Evolutionary conservation across 2,329 filamentous ascomycete genomes (phyloP).

Genomic region (Pestalotiopsis sp.): DNA sequence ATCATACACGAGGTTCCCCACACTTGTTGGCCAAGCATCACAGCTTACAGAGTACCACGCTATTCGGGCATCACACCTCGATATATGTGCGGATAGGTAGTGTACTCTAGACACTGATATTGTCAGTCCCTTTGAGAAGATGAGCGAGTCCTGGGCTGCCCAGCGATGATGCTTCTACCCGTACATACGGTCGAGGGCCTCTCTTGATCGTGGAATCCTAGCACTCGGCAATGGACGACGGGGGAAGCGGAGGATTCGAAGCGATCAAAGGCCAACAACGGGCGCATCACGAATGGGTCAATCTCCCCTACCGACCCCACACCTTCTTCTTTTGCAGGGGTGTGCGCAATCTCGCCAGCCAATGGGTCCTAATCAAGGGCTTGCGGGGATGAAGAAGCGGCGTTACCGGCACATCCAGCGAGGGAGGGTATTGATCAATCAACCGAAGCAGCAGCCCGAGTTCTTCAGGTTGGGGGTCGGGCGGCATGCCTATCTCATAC

Average conservation of each 20-base stretch:
- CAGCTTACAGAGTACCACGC: too few species aligned
- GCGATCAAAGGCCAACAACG: neutral
- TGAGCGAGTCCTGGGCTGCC: too few species aligned
- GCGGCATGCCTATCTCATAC: neutral
- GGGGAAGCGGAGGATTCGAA: neutral
- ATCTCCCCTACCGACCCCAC: neutral
- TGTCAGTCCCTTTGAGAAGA: too few species aligned
- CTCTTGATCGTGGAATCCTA: neutral
- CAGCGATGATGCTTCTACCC: neutral
- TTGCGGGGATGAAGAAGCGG: conserved; percentile 1
- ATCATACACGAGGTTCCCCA: neutral
- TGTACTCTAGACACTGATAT: too few species aligned
- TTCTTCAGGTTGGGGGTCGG: neutral
- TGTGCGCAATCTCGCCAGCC: conserved; percentile 5
- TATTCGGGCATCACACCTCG: neutral
- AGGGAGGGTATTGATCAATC: neutral
- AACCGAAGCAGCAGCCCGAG: neutral
- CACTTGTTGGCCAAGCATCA: neutral
- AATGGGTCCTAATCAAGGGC: conserved; percentile 4
- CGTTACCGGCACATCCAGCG: neutral
- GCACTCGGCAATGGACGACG: neutral
- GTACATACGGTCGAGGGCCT: neutral
- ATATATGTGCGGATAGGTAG: too few species aligned
- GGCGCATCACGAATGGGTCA: neutral
- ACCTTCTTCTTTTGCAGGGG: neutral